Evolutionary conservation across 176 grass and related monocot species (phyloP).

Genomic region (Saccharum spontaneum): DNA sequence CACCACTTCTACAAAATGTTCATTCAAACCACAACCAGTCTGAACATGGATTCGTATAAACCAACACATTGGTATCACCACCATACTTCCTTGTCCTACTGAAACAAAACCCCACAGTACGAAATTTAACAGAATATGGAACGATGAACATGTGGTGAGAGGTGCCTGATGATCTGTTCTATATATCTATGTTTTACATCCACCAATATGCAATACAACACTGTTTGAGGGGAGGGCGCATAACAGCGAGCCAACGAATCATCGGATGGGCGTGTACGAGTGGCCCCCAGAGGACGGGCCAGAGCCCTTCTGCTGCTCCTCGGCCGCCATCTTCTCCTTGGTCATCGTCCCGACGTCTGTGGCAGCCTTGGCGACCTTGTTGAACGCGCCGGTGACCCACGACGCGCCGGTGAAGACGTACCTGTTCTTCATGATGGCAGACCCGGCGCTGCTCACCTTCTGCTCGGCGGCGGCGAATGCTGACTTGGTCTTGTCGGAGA

Average conservation of each 20-base stretch:
- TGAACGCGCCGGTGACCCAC: constrained; percentile 67
- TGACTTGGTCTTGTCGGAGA: constrained; percentile 73
- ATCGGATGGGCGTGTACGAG: constrained; percentile 46
- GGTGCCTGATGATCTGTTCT: constrained; percentile 26
- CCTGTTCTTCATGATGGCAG: constrained; percentile 86
- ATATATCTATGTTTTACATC: constrained; percentile 37
- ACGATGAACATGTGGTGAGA: constrained; percentile 10
- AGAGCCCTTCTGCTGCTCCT: constrained; percentile 56
- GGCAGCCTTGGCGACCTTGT: constrained; percentile 64
- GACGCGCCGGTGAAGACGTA: constrained; percentile 74
- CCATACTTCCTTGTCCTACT: constrained; percentile 19
- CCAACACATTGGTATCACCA: constrained; percentile 9
- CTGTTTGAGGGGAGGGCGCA: not conserved
- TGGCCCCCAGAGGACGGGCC: constrained; percentile 39
- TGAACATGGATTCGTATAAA: not conserved
- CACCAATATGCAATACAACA: constrained; percentile 38
- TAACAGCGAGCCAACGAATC: not conserved
- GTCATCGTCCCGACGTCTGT: constrained; percentile 74
- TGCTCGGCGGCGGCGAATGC: constrained; percentile 68
- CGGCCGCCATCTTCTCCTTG: constrained; percentile 77
- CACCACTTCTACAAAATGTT: constrained; percentile 9
- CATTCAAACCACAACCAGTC: constrained; percentile 10
- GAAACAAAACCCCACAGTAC: not conserved
- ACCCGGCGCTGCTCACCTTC: constrained; percentile 71
- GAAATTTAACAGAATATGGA: constrained; percentile 7